Base-by-base conservation (phyloP, 805 yeast genomes). In the Saturnispora dispora region DNA sequence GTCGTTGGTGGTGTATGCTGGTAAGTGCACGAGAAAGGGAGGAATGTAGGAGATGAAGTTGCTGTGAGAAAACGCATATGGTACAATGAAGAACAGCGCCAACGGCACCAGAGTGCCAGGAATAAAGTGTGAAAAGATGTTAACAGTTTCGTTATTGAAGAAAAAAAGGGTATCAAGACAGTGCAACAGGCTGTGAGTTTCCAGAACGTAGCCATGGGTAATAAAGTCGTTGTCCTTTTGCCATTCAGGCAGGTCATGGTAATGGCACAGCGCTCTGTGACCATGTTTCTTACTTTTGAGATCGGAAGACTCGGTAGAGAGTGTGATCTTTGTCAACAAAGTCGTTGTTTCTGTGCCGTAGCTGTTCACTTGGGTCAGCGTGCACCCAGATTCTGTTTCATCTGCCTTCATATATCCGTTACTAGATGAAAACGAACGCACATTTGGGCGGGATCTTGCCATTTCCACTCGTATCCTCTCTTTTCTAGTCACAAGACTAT, bases 181-280 rank as follows among this genome's bases (percentile, higher is more conserved):
- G 45, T 61, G 63, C 36, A 50, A 52, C 39, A 65, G 66, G 27
- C 78, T 73, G 10, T 62, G 55, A 1, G 82, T 77, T 53, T 71
- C 77, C 51, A 60, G 64, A 25, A 78, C 80, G 56, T 78, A 78
- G 0, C 81, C 81, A 0, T 75, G 65, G 15, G 67, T 57, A 15
- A 78, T 78, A 53, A 58, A 78, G 55, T 77, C 78, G 55, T 78
- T 78, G 54, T 78, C 83, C 57, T 74, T 70, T 55, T 78, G 83
- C 83, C 83, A 78, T 11, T 61, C 63, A 30, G 77, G 78, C 7
- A 78, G 57, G 56, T 78, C 79, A 50, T 75, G 71, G 58, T 65
- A 76, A 4, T 46, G 40, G 47, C 56, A 59, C 43, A 64, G 55
- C 3, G 43, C 17, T 32, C 58, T 45, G 37, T 55, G 57, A 42